Evolutionary conservation across 306 rosid genomes (phyloP).

Genomic region (Begonia masoniana): DNA sequence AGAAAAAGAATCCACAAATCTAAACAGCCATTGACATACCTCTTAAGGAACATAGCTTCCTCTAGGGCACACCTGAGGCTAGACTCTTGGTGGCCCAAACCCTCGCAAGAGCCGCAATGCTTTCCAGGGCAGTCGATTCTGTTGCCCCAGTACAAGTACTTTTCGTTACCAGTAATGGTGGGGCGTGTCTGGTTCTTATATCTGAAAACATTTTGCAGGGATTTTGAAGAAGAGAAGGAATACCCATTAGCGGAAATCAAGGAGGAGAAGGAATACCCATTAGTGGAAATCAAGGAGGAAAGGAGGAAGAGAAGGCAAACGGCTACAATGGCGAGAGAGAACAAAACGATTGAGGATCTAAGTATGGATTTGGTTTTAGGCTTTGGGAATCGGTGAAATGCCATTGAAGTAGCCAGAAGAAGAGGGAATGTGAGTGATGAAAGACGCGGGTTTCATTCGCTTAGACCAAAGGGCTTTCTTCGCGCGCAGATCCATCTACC

Average conservation of each 20-base stretch:
- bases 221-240: conserved; percentile 7
- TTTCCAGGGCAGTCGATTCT: conserved; percentile 93
- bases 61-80: conserved; percentile 95
- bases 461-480: no score
- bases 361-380: conserved; percentile 22
- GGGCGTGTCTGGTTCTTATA: background rate
- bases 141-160: conserved; percentile 76
- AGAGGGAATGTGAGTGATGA: background rate
- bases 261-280: conserved; percentile 17
- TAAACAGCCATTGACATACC: conserved; percentile 12
- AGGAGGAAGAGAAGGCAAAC: conserved; percentile 34
- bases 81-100: conserved; percentile 93
- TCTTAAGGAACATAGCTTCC: conserved; percentile 66
- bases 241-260: conserved; percentile 30
- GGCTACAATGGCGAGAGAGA: conserved; percentile 20
- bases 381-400: conserved; percentile 27
- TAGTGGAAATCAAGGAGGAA: conserved; percentile 35
- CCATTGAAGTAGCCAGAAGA: conserved; percentile 29
- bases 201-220: conserved; percentile 7
- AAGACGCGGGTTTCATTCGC: background rate
- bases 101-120: conserved; percentile 75
- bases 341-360: conserved; percentile 34
- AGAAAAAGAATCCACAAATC: conserved; percentile 4
- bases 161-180: conserved; percentile 17
- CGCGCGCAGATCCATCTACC: no score